phyloP scores from a whole-genome alignment of 192 early-diverging fungal genomes.

The Chytriomyces sp. region DNA sequence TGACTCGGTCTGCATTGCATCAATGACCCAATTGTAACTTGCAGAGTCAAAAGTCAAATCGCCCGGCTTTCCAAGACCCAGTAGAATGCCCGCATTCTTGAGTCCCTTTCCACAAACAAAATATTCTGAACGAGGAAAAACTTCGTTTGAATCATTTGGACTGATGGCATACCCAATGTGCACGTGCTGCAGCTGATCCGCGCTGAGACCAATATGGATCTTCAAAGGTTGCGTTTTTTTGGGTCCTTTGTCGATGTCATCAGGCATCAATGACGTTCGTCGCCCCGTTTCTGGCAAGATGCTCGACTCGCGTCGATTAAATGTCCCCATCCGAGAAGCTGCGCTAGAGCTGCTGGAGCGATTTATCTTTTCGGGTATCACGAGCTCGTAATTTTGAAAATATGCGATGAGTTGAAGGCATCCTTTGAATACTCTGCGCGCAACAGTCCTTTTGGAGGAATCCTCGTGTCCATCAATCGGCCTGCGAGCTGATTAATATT shows the following conservation, averaged over 20 bases:
- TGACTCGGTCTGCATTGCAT: conserved; percentile 8
- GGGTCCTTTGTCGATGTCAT: background rate
- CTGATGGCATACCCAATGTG: conserved; percentile 8
- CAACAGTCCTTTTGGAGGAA: background rate
- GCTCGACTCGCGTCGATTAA: background rate
- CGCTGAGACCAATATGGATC: conserved; percentile 31
- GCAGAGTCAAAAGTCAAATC: conserved; percentile 29
- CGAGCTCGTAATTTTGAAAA: conserved; percentile 25
- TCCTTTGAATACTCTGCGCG: conserved; percentile 7
- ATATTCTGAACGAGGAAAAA: conserved; percentile 26
- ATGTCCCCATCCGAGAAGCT: background rate
- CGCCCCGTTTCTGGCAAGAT: background rate
- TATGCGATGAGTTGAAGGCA: conserved; percentile 23
- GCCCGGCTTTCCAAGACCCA: conserved; percentile 25
- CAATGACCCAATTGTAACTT: conserved; percentile 15
- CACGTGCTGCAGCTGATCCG: conserved; percentile 17
- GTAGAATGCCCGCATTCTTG: conserved; percentile 15
- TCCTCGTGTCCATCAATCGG: background rate
- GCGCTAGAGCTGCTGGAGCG: no score
- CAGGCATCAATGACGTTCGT: background rate
- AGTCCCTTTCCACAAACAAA: conserved; percentile 31
- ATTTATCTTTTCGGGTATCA: conserved; percentile 13
- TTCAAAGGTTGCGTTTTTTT: conserved; percentile 24
- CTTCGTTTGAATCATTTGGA: background rate
- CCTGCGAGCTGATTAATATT: background rate